These are phyloP conservation scores for Artomyces pyxidatus DNA, from an alignment of 768 basidiomycete genomes.

Conservation along the genomic window DNA sequence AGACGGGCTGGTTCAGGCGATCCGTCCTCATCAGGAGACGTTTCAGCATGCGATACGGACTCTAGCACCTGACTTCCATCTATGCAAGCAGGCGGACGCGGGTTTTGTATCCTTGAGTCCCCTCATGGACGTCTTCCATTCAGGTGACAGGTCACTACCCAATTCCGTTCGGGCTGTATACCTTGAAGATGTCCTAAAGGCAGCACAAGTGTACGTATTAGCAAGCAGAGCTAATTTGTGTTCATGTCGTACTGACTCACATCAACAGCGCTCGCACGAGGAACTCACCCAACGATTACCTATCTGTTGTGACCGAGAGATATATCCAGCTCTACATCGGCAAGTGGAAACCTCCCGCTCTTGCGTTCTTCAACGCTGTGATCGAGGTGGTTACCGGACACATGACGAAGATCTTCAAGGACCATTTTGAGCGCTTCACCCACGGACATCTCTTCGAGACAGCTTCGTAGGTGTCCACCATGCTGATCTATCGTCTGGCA, in stretches of 20 bases:
- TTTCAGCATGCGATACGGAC: slow-evolving; percentile 40
- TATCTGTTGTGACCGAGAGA: slow-evolving; percentile 30
- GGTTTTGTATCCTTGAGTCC: not conserved
- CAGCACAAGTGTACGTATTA: slow-evolving; percentile 34
- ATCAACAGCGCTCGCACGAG: slow-evolving; percentile 49
- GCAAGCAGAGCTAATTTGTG: not conserved
- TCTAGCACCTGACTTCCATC: slow-evolving; percentile 50
- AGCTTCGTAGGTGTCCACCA: no score
- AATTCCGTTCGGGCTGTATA: slow-evolving; percentile 28
- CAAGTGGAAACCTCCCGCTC: slow-evolving; percentile 15
- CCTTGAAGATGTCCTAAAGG: slow-evolving; percentile 41
- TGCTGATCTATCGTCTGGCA: no score
- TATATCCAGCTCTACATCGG: slow-evolving; percentile 15
- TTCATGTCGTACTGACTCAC: not conserved
- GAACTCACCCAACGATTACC: slow-evolving; percentile 57
- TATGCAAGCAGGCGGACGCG: slow-evolving; percentile 28
- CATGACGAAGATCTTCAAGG: slow-evolving; percentile 11
- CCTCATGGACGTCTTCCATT: slow-evolving; percentile 25
- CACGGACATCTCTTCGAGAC: slow-evolving; percentile 16
- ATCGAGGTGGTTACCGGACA: slow-evolving; percentile 10
- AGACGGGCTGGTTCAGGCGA: slow-evolving; percentile 44
- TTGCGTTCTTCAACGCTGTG: slow-evolving; percentile 15
- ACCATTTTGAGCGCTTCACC: slow-evolving; percentile 16
- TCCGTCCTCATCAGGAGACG: slow-evolving; percentile 35
- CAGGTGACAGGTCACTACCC: slow-evolving; percentile 30